These are phyloP conservation scores for Rhamnella rubrinervis DNA, from an alignment of 331 rosid genomes.

Conservation along the genomic window DNA sequence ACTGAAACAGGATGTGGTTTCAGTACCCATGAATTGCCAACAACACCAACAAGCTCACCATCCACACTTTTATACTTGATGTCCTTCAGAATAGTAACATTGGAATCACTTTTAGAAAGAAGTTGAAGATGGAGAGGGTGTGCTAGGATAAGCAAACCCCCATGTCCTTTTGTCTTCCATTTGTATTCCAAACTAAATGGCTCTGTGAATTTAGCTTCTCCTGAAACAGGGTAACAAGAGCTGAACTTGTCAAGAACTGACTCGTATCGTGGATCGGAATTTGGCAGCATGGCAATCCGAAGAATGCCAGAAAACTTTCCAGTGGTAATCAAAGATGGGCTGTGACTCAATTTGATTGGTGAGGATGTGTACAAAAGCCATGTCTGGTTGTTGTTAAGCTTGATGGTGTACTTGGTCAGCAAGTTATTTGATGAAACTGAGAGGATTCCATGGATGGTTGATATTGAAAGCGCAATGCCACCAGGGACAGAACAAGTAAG, in stretches of 20 bases:
- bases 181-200: constrained; percentile 61
- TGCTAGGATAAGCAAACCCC: constrained; percentile 71
- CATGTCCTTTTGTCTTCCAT: constrained; percentile 83
- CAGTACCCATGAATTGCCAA: constrained; percentile 70
- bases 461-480: constrained; percentile 43
- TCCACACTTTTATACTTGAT: constrained; percentile 73
- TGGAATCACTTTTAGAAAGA: constrained; percentile 28
- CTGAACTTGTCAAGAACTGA: constrained; percentile 49
- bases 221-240: constrained; percentile 65
- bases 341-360: constrained; percentile 35
- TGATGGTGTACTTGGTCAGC: constrained; percentile 52
- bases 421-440: constrained; percentile 49
- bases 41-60: constrained; percentile 78
- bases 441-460: constrained; percentile 55
- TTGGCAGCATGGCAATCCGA: constrained; percentile 53
- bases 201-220: constrained; percentile 49
- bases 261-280: constrained; percentile 40
- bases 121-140: constrained; percentile 78
- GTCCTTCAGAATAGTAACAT: constrained; percentile 46
- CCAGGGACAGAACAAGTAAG: constrained; percentile 43
- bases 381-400: constrained; percentile 69
- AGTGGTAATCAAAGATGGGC: constrained; percentile 37
- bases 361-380: constrained; percentile 70
- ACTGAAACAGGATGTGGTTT: constrained; percentile 57
- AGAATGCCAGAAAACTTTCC: constrained; percentile 54